Conservation (phyloP, 2,329 filamentous ascomycete species). For the Aspergillus cejpii region DNA sequence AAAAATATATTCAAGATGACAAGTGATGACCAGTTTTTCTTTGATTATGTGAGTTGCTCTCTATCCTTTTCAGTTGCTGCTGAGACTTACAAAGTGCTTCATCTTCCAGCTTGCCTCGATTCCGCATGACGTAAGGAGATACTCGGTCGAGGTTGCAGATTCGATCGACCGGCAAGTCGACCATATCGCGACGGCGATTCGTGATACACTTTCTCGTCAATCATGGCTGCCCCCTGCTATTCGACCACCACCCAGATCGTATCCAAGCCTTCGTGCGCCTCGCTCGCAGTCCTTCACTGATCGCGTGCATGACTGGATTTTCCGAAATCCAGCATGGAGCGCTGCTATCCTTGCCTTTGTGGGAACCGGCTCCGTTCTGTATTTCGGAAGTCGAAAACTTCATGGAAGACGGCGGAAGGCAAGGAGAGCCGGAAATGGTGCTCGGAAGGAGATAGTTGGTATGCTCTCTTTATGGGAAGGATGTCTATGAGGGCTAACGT, state of each 20-base stretch:
- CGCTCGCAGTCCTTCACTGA: constrained; percentile 45
- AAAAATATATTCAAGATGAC: constrained; percentile 53
- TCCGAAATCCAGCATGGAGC: constrained; percentile 64
- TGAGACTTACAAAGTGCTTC: constrained; percentile 12
- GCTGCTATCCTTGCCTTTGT: constrained; percentile 64
- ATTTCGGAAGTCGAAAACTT: constrained; percentile 56
- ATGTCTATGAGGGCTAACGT: constrained; percentile 7
- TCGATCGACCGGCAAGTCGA: constrained; percentile 78
- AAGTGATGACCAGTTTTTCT: constrained; percentile 69
- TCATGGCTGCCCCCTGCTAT: constrained; percentile 67
- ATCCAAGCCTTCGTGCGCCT: constrained; percentile 17
- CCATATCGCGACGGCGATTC: constrained; percentile 61
- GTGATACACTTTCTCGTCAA: constrained; percentile 60
- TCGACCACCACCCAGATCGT: constrained; percentile 45
- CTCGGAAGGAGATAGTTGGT: constrained; percentile 72
- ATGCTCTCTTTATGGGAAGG: constrained; percentile 20
- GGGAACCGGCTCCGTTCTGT: constrained; percentile 55
- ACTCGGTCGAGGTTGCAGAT: constrained; percentile 67
- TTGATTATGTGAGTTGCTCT: constrained; percentile 61
- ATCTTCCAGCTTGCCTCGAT: constrained; percentile 49
- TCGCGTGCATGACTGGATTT: constrained; percentile 63
- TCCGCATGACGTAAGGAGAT: constrained; percentile 61
- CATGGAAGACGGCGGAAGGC: constrained; percentile 63
- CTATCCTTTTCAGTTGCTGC: neutral
- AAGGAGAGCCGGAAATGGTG: constrained; percentile 71